Percentiles rank a stretch among this genome's conserved stretches.
Evolutionary conservation across 495 filamentous ascomycete species (phyloP).

Genomic region (Podospora australis): DNA sequence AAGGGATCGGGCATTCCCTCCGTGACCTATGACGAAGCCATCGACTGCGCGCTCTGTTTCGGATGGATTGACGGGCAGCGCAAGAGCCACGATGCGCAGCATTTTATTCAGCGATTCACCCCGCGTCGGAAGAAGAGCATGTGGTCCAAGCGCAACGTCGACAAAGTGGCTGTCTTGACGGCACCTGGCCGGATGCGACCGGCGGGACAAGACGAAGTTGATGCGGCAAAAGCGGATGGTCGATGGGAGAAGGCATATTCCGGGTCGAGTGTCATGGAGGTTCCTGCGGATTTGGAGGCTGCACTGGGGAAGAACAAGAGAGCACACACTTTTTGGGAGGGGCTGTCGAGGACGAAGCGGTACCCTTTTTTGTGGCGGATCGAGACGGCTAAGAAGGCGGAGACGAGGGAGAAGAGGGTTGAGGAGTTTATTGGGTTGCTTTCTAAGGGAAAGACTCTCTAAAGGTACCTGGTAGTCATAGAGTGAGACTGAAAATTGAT

Average conservation of each 20-base stretch:
- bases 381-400: slow-evolving; percentile 30
- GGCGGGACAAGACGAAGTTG: slow-evolving; percentile 41
- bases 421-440: slow-evolving; percentile 24
- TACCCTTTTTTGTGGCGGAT: slow-evolving; percentile 40
- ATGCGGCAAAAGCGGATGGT: slow-evolving; percentile 49
- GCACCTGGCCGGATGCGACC: slow-evolving; percentile 41
- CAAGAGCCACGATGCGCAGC: slow-evolving; percentile 32
- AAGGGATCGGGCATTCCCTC: slow-evolving; percentile 39
- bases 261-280: slow-evolving; percentile 34
- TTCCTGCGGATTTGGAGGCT: slow-evolving; percentile 39
- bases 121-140: slow-evolving; percentile 47
- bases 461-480: neutral
- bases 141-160: slow-evolving; percentile 47
- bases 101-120: slow-evolving; percentile 48
- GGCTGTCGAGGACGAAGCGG: slow-evolving; percentile 35
- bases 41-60: slow-evolving; percentile 50
- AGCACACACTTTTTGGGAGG: slow-evolving; percentile 34
- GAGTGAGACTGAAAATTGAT: no score
- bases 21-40: slow-evolving; percentile 46
- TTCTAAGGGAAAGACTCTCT: slow-evolving; percentile 16
- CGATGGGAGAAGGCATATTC: slow-evolving; percentile 51
- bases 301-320: slow-evolving; percentile 24
- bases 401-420: slow-evolving; percentile 23
- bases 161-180: slow-evolving; percentile 35
- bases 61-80: slow-evolving; percentile 56